phyloP scores from a whole-genome alignment of 2,329 filamentous ascomycete species.

The Microdochium bolleyi region DNA sequence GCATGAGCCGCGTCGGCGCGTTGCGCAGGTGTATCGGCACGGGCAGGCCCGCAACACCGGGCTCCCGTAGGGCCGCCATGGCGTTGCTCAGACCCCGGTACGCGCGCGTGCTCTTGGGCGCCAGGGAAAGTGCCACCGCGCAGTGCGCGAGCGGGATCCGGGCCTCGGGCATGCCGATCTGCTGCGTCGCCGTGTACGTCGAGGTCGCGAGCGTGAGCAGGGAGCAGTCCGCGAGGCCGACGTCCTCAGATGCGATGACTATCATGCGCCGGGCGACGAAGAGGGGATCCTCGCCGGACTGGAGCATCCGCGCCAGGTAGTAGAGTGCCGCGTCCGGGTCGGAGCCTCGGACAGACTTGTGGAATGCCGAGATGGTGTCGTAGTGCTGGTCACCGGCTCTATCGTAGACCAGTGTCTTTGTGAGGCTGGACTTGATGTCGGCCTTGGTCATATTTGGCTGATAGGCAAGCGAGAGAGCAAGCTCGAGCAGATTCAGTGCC shows the following conservation, averaged over 20 bases:
- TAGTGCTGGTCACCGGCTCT: slow-evolving; percentile 94
- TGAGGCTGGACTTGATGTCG: slow-evolving; percentile 73
- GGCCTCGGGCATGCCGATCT: slow-evolving; percentile 92
- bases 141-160: slow-evolving; percentile 87
- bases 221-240: slow-evolving; percentile 80
- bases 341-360: slow-evolving; percentile 87
- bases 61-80: slow-evolving; percentile 70
- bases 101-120: slow-evolving; percentile 79
- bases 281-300: slow-evolving; percentile 86
- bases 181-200: slow-evolving; percentile 80
- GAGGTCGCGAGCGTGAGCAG: slow-evolving; percentile 80
- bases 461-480: slow-evolving; percentile 71
- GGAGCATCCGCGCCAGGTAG: slow-evolving; percentile 92
- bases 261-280: slow-evolving; percentile 91
- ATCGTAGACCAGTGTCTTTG: slow-evolving; percentile 91
- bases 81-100: slow-evolving; percentile 80
- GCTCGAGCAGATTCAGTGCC: slow-evolving; percentile 83
- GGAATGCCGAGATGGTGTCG: slow-evolving; percentile 93
- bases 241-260: slow-evolving; percentile 89
- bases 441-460: slow-evolving; percentile 61
- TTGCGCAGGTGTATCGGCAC: slow-evolving; percentile 86
- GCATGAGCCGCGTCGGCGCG: slow-evolving; percentile 87
- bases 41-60: slow-evolving; percentile 71
- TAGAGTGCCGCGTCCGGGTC: slow-evolving; percentile 86
- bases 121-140: slow-evolving; percentile 69